Base-by-base conservation (phyloP, 495 filamentous ascomycete species). In the Penicillium simplicissimum region DNA sequence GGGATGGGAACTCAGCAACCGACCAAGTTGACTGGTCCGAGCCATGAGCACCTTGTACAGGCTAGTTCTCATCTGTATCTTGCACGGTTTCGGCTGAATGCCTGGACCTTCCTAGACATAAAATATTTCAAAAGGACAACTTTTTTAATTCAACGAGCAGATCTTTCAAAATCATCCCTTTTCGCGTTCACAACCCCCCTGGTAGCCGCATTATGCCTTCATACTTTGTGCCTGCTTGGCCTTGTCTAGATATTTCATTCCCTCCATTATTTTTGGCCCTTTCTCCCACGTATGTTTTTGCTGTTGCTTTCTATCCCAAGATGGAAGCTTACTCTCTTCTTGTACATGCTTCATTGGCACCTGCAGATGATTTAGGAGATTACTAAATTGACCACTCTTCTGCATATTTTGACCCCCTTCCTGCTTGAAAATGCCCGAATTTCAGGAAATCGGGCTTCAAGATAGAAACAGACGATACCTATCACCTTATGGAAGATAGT, bases 21-120 rank as follows among this genome's bases (percentile, higher is more conserved):
- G 96, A 98, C 66, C 92, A 97, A 76, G 93, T 97, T 59, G 93
- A 97, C 79, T 98, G 95, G 95, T 85, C 88, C 52, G 95, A 98
- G 73, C 91, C 92, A 38, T 77, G 49, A 73, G 55, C 52, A 52
- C 8, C 37, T 11, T n/a, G 23, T 31, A 25, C 51, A 33, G 49
- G 8, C 9, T 3, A 57, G 15, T n/a, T 8, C 23, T 2, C 5
- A 25, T 31, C n/a, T 49, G 21, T 14, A 31, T 49, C 23, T 49
- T 49, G 45, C 45, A 49, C 19, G 31, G 28, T 21, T 17, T 11
- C 35, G 17, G 15, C 25, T 31, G n/a, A 33, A 10, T 10, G n/a
- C n/a, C n/a, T 10, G 47, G 34, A 55, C 19, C 33, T 23, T 25
- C 15, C 9, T 8, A 45, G 42, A 11, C 17, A 42, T 19, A 55